Base-by-base conservation (phyloP, 2,329 filamentous ascomycete genomes). In the Apiospora rasikravindrae region DNA sequence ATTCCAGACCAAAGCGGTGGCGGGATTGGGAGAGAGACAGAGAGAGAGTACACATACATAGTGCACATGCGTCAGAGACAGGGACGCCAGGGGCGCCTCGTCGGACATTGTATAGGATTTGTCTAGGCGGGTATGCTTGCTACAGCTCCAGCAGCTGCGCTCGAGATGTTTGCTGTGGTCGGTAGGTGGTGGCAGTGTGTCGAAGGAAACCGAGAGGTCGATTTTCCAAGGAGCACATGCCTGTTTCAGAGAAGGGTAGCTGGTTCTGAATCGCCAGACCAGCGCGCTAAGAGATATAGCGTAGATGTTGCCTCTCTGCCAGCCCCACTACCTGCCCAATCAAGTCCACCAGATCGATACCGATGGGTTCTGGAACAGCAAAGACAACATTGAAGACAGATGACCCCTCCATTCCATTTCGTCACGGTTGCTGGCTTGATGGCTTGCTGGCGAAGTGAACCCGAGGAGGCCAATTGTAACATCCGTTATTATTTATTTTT, bases 31-130 rank as follows among this genome's bases (percentile, higher is more conserved):
- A 33, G 6, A 33, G 33, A 33, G 33, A 37, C 5, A 37, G 66
- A 29, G 29, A 57, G 66, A n/a, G 47, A 11, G 40, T 42, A 42
- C 40, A 83, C 90, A 80, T 85, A 97, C 95, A 88, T 98, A 98
- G 86, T 96, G 94, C 77, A 98, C 95, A 85, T 98, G 96, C 14
- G 96, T 98, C 77, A 99, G 85, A 69, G 96, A 98, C 73, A 99
- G 89, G 33, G 96, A 98, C 69, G 95, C 94, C 72, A 98, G 86
- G 53, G 93, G 91, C 51, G 80, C 79, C 74, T 87, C 84, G 77
- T 83, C 82, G 42, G 82, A 77, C 83, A 85, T 85, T 51, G 57
- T 40, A 22, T n/a, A 6, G 57, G 57, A 1, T 64, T 40, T 7
- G 16, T 40, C 33, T n/a, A 29, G 57, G 19, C 19, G 22, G 57